Evolutionary conservation across 1,139 yeast genomes (phyloP).

Genomic region (Saccharomyces pastorianus): DNA sequence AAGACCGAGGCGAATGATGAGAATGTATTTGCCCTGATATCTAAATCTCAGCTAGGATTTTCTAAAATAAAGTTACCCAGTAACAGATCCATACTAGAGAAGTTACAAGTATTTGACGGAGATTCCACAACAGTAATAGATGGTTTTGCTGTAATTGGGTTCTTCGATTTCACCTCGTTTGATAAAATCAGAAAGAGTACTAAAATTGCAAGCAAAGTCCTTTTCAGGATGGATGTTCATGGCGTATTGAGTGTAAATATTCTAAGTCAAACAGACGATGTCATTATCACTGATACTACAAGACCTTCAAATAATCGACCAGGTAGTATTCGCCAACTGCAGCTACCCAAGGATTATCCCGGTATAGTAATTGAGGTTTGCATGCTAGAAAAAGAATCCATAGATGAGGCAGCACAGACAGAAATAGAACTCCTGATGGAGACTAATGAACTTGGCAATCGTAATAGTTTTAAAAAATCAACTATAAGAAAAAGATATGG

Average conservation of each 20-base stretch:
- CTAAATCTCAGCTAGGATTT: slow-evolving; percentile 56
- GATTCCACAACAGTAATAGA: slow-evolving; percentile 21
- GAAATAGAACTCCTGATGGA: slow-evolving; percentile 24
- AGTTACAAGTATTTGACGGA: slow-evolving; percentile 32
- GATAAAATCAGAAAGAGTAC: slow-evolving; percentile 48
- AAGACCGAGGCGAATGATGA: slow-evolving; percentile 25
- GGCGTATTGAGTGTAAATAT: slow-evolving; percentile 40
- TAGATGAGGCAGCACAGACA: slow-evolving; percentile 19
- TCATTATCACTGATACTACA: slow-evolving; percentile 18
- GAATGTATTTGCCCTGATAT: slow-evolving; percentile 41
- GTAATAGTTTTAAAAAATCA: not conserved
- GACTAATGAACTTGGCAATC: slow-evolving; percentile 9
- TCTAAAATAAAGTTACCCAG: slow-evolving; percentile 63
- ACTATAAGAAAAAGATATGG: not conserved
- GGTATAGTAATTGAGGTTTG: slow-evolving; percentile 60
- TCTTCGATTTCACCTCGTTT: slow-evolving; percentile 47
- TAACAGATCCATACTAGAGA: slow-evolving; percentile 54
- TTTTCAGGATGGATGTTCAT: slow-evolving; percentile 48
- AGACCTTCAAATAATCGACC: slow-evolving; percentile 13
- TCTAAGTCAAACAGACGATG: slow-evolving; percentile 30
- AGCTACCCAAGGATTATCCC: slow-evolving; percentile 37
- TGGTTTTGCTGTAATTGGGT: slow-evolving; percentile 33
- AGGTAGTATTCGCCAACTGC: slow-evolving; percentile 11
- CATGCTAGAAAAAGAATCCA: slow-evolving; percentile 42
- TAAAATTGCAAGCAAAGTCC: slow-evolving; percentile 50